Base-by-base conservation (phyloP, 805 yeast species). In the Saturnispora besseyi region DNA sequence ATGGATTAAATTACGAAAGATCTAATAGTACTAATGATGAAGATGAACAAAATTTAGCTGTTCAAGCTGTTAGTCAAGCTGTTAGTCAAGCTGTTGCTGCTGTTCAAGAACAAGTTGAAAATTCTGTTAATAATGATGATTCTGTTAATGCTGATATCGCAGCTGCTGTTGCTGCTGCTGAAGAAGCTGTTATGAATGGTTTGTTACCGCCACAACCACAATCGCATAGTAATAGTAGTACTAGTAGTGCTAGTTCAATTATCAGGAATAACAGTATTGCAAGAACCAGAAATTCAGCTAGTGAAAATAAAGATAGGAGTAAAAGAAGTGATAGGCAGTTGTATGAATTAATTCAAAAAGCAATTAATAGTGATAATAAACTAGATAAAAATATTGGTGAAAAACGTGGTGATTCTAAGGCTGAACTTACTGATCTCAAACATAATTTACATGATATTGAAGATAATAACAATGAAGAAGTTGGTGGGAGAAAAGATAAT, bases 1-100 rank as follows among this genome's bases (percentile, higher is more conserved):
- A 82, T 57, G 86, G 87, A 0, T 60, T 74, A 21, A 66, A 69
- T 5, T 38, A 45, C n/a, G 38, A 22, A 36, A 41, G 40, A 26
- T 26, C 41, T 24, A 18, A n/a, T 15, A 26, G 15, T 21, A 41
- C 13, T 6, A 53, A 56, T 12, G 56, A 54, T 40, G 58, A 57
- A 31, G 65, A 61, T 43, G 68, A 61, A 29, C 63, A 62, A 44
- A 60, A 59, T 53, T 46, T 63, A 41, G 68, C 67, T 5, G 65
- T 58, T 29, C 66, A 60, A 54, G 69, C 66, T 1, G 66, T 56
- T 6, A 51, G 43, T 10, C 51, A 48, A 26, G 58, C 55, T 5
- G 59, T 51, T 4, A 32, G 37, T 13, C 51, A 49, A 45, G 53
- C 51, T 3, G 54, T 50, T 26, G 49, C 49, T 1, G 56, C 53